Evolutionary conservation across 495 filamentous ascomycete species (phyloP).

Genomic region (Penicillium canescens): DNA sequence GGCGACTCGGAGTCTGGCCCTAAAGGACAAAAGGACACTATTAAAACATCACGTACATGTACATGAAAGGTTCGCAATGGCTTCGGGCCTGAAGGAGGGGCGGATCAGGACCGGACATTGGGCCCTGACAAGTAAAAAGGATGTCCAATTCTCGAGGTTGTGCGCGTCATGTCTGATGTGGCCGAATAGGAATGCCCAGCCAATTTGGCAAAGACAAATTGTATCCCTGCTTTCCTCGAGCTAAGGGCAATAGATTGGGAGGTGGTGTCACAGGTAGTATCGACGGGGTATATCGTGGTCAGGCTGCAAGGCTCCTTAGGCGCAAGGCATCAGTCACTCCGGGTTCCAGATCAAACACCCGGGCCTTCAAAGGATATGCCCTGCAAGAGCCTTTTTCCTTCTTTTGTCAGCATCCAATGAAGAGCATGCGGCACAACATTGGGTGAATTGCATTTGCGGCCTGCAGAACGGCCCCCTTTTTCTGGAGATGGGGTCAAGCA

Average conservation of each 20-base stretch:
- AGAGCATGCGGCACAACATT: conserved; percentile 1
- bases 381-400: conserved; percentile 4
- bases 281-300: conserved; percentile 25
- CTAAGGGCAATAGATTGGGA: conserved; percentile 6
- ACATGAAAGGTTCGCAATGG: conserved; percentile 8
- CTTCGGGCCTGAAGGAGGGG: conserved; percentile 17
- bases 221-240: conserved; percentile 11
- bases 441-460: conserved; percentile 13
- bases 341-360: conserved; percentile 3
- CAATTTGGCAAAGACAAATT: conserved; percentile 1
- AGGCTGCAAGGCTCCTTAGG: conserved; percentile 31
- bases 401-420: conserved; percentile 30
- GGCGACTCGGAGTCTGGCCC: background rate
- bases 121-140: background rate
- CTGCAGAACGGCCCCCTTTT: conserved; percentile 14
- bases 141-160: no score
- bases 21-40: conserved; percentile 1
- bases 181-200: background rate
- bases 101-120: conserved; percentile 14
- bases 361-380: conserved; percentile 14
- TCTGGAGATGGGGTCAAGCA: conserved; percentile 16
- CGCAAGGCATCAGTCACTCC: conserved; percentile 2
- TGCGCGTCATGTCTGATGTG: conserved; percentile 20
- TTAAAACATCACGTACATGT: conserved; percentile 4
- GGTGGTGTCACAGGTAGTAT: conserved; percentile 27